Conservation (phyloP, 495 filamentous ascomycete genomes). For the Apodospora peruviana region DNA sequence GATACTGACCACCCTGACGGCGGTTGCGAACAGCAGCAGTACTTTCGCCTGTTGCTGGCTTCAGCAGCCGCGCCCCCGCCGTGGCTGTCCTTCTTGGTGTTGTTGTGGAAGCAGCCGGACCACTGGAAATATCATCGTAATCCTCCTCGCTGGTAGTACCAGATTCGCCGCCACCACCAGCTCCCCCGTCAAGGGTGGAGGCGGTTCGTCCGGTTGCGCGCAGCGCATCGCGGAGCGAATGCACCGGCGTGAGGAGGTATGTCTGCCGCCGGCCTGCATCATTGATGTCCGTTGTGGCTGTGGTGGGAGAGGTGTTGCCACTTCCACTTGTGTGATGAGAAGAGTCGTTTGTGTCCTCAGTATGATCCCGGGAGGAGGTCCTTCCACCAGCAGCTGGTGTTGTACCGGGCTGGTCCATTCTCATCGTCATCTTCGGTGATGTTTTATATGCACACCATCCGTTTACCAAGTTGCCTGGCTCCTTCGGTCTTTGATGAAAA, state of each 20-base stretch:
- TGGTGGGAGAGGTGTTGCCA: too few relatives aligned
- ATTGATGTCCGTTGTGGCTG: too few relatives aligned
- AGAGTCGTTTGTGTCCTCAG: too few relatives aligned
- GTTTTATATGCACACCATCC: too few relatives aligned
- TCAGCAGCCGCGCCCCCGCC: neutral
- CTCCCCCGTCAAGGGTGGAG: neutral
- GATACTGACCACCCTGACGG: neutral
- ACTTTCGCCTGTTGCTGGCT: neutral
- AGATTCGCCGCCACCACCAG: neutral
- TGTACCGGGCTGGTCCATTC: too few relatives aligned
- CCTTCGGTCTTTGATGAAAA: too few relatives aligned
- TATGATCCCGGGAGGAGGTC: too few relatives aligned
- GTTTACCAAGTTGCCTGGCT: too few relatives aligned
- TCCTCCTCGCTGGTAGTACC: constrained; percentile 12
- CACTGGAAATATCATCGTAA: constrained; percentile 6
- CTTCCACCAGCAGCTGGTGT: too few relatives aligned
- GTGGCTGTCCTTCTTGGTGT: neutral
- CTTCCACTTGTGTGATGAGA: too few relatives aligned
- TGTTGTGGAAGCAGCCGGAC: neutral
- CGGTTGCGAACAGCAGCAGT: neutral
- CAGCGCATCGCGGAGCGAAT: constrained; percentile 3
- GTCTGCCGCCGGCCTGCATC: too few relatives aligned
- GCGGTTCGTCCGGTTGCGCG: neutral
- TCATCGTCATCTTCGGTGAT: too few relatives aligned
- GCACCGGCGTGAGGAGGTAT: neutral